Evolutionary conservation across 2,329 filamentous ascomycete genomes (phyloP).

Genomic region (Coniosporium tulheliwenetii): DNA sequence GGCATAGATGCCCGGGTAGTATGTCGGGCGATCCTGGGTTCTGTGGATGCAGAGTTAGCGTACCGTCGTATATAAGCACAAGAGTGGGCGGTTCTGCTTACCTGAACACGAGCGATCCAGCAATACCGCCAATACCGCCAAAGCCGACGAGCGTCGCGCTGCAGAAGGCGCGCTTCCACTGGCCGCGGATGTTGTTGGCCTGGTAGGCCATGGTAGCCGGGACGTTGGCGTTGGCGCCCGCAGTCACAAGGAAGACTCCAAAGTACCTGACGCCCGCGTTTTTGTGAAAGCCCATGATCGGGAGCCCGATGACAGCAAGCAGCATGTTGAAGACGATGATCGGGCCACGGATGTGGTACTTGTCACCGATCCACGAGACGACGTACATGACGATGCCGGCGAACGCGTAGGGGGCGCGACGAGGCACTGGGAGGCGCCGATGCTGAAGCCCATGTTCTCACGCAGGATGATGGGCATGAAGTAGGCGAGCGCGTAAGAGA

Average conservation of each 20-base stretch:
- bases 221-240: constrained; percentile 63
- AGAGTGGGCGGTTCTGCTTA: constrained; percentile 7
- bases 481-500: constrained; percentile 62
- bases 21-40: not conserved
- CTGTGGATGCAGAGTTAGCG: constrained; percentile 6
- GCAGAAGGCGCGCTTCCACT: constrained; percentile 76
- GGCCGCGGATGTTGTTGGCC: constrained; percentile 74
- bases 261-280: constrained; percentile 48
- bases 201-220: constrained; percentile 65
- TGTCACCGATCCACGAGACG: constrained; percentile 50
- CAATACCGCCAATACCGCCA: constrained; percentile 66
- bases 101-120: constrained; percentile 58
- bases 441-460: constrained; percentile 45
- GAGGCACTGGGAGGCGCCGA: constrained; percentile 52
- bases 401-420: constrained; percentile 55
- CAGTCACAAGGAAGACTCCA: constrained; percentile 60
- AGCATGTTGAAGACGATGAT: constrained; percentile 51
- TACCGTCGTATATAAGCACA: constrained; percentile 20
- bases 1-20: constrained; percentile 12
- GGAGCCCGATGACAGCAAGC: constrained; percentile 47
- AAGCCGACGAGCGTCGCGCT: constrained; percentile 62
- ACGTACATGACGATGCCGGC: constrained; percentile 46
- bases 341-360: constrained; percentile 48
- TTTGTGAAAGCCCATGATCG: constrained; percentile 54
- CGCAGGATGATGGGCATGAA: constrained; percentile 63